phyloP scores from a whole-genome alignment of 192 early-diverging fungal genomes.

The Mortierella antarctica region DNA sequence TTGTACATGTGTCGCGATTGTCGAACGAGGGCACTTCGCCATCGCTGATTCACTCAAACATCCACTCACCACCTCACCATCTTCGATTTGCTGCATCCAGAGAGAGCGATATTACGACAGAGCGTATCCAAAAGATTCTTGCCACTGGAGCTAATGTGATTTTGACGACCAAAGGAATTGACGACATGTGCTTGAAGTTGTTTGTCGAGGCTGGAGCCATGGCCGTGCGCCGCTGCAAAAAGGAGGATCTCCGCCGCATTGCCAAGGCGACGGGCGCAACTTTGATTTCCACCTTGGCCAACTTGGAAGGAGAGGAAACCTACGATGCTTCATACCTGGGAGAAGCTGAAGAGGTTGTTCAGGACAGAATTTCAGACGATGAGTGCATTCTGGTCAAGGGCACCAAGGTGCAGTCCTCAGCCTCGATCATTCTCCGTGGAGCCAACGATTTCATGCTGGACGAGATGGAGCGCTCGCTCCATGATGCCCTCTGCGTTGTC shows the following conservation, averaged over 20 bases:
- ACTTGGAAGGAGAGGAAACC: conserved; percentile 98
- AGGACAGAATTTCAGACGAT: conserved; percentile 97
- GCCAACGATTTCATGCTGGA: conserved; percentile 99
- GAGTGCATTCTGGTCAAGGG: conserved; percentile 97
- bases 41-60: neutral
- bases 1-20: neutral
- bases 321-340: conserved; percentile 92
- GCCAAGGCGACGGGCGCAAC: conserved; percentile 97
- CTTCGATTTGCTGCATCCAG: conserved; percentile 51
- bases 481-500: conserved; percentile 95
- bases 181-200: conserved; percentile 97
- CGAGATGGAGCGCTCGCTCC: conserved; percentile 98
- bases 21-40: neutral
- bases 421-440: conserved; percentile 96
- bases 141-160: conserved; percentile 96
- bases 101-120: conserved; percentile 95
- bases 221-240: conserved; percentile 94
- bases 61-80: neutral
- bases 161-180: conserved; percentile 98
- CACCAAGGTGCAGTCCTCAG: conserved; percentile 87
- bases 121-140: conserved; percentile 95
- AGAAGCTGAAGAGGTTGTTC: conserved; percentile 95
- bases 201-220: conserved; percentile 99
- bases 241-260: conserved; percentile 97
- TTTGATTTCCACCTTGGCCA: conserved; percentile 92